These are phyloP conservation scores for Casuarina glauca DNA, from an alignment of 306 rosid genomes.

Conservation along the genomic window DNA sequence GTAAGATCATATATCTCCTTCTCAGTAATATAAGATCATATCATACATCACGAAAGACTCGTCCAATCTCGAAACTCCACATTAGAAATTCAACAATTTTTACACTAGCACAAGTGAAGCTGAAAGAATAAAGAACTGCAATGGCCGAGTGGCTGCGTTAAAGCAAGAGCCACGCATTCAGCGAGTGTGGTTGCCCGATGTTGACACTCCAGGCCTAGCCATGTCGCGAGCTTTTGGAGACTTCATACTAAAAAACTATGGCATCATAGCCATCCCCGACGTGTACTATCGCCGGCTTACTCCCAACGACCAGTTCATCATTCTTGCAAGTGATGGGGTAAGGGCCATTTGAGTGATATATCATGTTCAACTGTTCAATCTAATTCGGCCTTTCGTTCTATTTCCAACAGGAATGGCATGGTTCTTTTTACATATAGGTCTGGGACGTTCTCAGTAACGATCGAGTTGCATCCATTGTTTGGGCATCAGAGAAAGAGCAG, in stretches of 20 bases:
- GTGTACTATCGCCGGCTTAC: slow-evolving; percentile 46
- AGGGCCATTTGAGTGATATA: not conserved
- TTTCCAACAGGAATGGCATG: not conserved
- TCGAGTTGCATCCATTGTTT: slow-evolving; percentile 59
- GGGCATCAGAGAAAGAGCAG: slow-evolving; percentile 49
- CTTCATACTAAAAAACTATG: slow-evolving; percentile 64
- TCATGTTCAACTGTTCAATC: slow-evolving; percentile 41
- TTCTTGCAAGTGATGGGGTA: slow-evolving; percentile 53
- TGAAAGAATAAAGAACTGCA: slow-evolving; percentile 55
- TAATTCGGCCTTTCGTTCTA: not conserved
- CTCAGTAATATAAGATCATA: not conserved
- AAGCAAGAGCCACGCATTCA: slow-evolving; percentile 61
- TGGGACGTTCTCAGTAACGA: slow-evolving; percentile 75
- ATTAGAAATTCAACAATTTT: not conserved
- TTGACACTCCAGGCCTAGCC: slow-evolving; percentile 67
- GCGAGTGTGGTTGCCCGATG: slow-evolving; percentile 62
- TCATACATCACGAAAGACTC: too few relatives aligned
- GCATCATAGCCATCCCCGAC: slow-evolving; percentile 63
- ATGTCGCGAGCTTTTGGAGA: slow-evolving; percentile 88
- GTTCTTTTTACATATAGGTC: slow-evolving; percentile 32
- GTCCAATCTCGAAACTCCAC: not conserved
- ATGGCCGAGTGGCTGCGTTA: slow-evolving; percentile 59
- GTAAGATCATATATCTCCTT: slow-evolving; percentile 39
- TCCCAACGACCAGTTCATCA: slow-evolving; percentile 50
- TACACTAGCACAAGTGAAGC: slow-evolving; percentile 47